These are phyloP conservation scores for Alternaria infectoria DNA, from an alignment of 2,329 filamentous ascomycete genomes.

Conservation along the genomic window DNA sequence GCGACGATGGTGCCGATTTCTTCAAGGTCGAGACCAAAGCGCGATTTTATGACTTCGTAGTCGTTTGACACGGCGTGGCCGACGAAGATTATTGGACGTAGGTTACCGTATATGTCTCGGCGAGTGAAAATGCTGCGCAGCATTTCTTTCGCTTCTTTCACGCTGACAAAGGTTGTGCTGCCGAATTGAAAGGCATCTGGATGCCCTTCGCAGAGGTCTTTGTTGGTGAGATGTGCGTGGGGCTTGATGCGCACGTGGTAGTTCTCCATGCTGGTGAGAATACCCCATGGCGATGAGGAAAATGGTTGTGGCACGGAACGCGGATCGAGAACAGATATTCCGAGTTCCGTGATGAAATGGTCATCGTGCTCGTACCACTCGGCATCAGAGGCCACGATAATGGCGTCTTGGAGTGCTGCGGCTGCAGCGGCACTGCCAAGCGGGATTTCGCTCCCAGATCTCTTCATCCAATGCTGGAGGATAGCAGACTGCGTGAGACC, in stretches of 20 bases:
- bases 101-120: not conserved
- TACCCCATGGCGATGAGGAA: not conserved
- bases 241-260: constrained; percentile 21
- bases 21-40: constrained; percentile 21
- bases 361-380: constrained; percentile 27
- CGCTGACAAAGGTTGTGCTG: constrained; percentile 16
- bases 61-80: constrained; percentile 29
- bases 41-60: constrained; percentile 15
- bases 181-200: constrained; percentile 26
- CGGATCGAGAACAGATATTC: constrained; percentile 15
- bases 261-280: constrained; percentile 1
- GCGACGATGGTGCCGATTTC: constrained; percentile 14
- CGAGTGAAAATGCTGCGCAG: constrained; percentile 11
- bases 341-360: constrained; percentile 21
- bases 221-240: constrained; percentile 24
- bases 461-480: constrained; percentile 1
- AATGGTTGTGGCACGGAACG: not conserved
- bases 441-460: not conserved
- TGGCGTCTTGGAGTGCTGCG: constrained; percentile 5
- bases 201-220: constrained; percentile 9
- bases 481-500: constrained; percentile 3
- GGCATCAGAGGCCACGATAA: constrained; percentile 20
- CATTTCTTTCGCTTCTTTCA: constrained; percentile 4
- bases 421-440: not conserved
- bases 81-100: constrained; percentile 24